Base-by-base conservation (phyloP, 371 early-diverging fungal genomes). In the Mortierella polycephala region DNA sequence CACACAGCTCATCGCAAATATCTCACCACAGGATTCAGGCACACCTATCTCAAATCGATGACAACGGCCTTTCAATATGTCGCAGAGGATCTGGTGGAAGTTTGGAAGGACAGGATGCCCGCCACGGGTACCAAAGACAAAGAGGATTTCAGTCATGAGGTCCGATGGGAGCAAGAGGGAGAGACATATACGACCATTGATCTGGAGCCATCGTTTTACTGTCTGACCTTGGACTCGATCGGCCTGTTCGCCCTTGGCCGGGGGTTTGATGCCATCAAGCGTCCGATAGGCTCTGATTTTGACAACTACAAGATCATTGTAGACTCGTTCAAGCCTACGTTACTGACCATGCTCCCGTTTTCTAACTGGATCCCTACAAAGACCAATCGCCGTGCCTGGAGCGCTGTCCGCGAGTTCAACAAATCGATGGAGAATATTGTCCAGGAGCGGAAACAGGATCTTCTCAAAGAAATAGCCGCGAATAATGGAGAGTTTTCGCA, bases 301-400 rank as follows among this genome's bases (percentile, higher is more conserved):
- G 72, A 72, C 23, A 79, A 72, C 60, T 79, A 79, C 67, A 79
- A 47, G 57, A 69, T 55, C 54, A 79, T 79, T 55, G 72, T 69
- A 47, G 79, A 79, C 11, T 79, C 79, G 5, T 69, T 79, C 67
- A 55, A 79, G 50, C 66, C 69, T 14, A 62, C 79, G 0, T 58
- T 72, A 6, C 57, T 72, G 51, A 50, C 69, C 0, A 37, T 79
- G 62, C 49, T 79, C 8, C 79, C 73, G 2, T 69, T 79, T 52
- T 79, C 73, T 0, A 72, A 66, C 52, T 79, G 72, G 79, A 69
- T 79, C 66, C 79, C 79, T 2, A 79, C 79, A 62, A 51, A 47
- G 50, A 65, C 73, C 23, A 79, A 79, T 58, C 69, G 69, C 2
- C 72, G 65, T 16, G 73, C 72, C 4, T 77, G 77, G 77, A 63